Evolutionary conservation across 2,329 filamentous ascomycete genomes (phyloP).

Genomic region (Alternaria conjuncta): DNA sequence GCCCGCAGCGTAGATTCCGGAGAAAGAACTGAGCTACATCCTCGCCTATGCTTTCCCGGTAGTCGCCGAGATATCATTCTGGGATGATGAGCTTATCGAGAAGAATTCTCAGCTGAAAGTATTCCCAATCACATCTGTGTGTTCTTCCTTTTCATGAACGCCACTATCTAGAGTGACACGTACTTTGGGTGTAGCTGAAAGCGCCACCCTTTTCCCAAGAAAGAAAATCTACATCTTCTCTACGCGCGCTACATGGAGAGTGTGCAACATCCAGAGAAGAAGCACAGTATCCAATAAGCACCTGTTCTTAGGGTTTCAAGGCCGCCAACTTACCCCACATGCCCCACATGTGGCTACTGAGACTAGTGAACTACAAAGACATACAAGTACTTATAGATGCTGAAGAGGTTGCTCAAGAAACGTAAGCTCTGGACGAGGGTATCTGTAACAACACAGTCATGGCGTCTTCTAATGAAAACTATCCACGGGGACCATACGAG

Average conservation of each 20-base stretch:
- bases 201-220: neutral
- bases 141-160: neutral
- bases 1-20: neutral
- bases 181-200: neutral
- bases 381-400: neutral
- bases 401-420: neutral
- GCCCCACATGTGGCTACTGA: conserved; percentile 12
- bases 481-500: conserved; percentile 26
- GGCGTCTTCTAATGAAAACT: conserved; percentile 24
- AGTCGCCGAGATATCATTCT: neutral
- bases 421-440: neutral
- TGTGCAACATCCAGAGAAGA: neutral
- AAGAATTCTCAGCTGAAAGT: neutral
- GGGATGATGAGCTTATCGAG: neutral
- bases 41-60: neutral
- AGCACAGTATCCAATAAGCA: neutral
- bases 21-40: neutral
- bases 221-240: neutral
- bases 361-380: neutral
- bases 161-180: neutral
- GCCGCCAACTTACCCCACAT: conserved; percentile 9
- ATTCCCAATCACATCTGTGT: neutral
- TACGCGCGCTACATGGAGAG: neutral
- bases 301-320: neutral
- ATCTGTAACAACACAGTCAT: neutral